Base-by-base conservation (phyloP, 139 green algal genomes). In the Chlorella ohadii region DNA sequence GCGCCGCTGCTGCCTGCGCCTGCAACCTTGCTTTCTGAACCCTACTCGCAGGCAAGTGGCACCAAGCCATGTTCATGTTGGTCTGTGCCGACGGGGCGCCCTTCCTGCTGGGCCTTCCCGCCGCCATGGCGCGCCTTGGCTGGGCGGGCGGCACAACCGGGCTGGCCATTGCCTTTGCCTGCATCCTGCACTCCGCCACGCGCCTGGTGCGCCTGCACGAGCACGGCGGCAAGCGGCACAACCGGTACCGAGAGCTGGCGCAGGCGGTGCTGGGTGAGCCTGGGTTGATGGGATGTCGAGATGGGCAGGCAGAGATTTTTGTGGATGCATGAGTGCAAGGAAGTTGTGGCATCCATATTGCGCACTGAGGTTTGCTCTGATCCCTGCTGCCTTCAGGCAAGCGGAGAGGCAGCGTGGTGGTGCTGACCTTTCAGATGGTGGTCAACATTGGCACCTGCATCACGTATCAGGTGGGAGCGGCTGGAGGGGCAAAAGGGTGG, bases 31-130 rank as follows among this genome's bases (percentile, higher is more conserved):
- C 22, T 2, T 7, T n/a, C 23, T 31, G 20, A 20, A 67, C 22
- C 23, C 16, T 11, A 6, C 7, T 20, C 70, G 61, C 77, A 84
- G 78, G 64, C 33, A 41, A 33, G 25, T 84, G 78, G 78, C 33
- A 59, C 33, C 44, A 77, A 5, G 78, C 44, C 31, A 55, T n/a
- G 27, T 84, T 72, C 44, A 72, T 72, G 36, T 20, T 84, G 2
- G 78, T 84, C 0, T 72, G 41, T 31, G 39, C 78, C 6, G 65
- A 72, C 28, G 78, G 78, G 20, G 78, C 78, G 6, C 78, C 78
- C 22, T 84, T 84, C 78, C 63, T 76, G 39, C 78, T 84, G n/a
- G 41, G 57, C 31, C 78, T 84, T n/a, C 78, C 78, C 9, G 25
- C 33, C 44, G 78, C 78, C 6, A 55, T 84, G 41, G 78, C 78